Conservation (phyloP, 164 flowering plant genomes). For the Vitis rupestris region DNA sequence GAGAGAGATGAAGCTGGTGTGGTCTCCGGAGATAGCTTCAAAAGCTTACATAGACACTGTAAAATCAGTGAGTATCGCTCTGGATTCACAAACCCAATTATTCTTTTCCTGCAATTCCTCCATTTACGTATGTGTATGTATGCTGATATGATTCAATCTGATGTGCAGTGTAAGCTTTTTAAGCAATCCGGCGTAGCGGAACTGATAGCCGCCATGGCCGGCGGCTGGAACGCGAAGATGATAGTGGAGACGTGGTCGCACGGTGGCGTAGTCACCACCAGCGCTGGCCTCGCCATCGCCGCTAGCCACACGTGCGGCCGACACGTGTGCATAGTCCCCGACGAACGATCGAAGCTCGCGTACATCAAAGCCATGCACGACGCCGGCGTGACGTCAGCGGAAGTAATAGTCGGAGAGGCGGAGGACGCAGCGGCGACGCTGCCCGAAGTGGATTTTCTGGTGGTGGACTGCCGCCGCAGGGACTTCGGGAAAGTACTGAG, state of each 20-base stretch:
- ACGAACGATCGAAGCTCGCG: constrained; percentile 49
- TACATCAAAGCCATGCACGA: constrained; percentile 38
- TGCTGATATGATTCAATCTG: not conserved
- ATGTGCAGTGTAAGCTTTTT: constrained; percentile 31
- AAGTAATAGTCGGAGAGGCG: constrained; percentile 60
- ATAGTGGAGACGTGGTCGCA: constrained; percentile 58
- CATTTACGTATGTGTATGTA: too few species aligned
- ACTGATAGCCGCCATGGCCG: constrained; percentile 49
- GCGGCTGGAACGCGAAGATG: constrained; percentile 42
- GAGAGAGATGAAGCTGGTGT: constrained; percentile 38
- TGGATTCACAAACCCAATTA: not conserved
- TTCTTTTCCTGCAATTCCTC: not conserved
- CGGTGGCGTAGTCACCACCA: constrained; percentile 50
- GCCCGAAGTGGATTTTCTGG: constrained; percentile 67
- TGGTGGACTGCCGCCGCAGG: constrained; percentile 51
- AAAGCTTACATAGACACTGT: constrained; percentile 44
- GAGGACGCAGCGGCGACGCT: constrained; percentile 54
- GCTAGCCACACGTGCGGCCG: constrained; percentile 58
- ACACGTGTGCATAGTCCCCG: constrained; percentile 80
- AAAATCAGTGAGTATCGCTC: constrained; percentile 26
- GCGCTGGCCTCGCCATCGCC: constrained; percentile 71
- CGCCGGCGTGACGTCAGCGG: constrained; percentile 33
- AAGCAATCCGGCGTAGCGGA: constrained; percentile 42
- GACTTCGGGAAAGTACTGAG: constrained; percentile 47
- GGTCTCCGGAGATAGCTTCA: constrained; percentile 44